These are phyloP conservation scores for Barbatosphaeria neglecta DNA, from an alignment of 495 filamentous ascomycete genomes.

Conservation along the genomic window DNA sequence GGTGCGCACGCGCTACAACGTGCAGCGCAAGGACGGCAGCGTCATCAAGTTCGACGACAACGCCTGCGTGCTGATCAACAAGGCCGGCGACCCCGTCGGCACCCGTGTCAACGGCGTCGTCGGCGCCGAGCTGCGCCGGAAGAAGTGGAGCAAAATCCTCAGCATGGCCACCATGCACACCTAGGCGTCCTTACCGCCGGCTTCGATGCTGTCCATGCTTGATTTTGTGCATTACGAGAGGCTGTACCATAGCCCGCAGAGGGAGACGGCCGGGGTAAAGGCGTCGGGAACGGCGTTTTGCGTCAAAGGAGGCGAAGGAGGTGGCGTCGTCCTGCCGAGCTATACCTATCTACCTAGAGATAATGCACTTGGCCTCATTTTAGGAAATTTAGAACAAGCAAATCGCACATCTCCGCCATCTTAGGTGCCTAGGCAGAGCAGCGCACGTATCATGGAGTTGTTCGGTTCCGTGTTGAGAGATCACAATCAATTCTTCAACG, in stretches of 20 bases:
- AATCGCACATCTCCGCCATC: too few species aligned
- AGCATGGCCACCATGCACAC: constrained; percentile 90
- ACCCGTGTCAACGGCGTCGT: constrained; percentile 85
- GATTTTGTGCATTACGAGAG: not conserved
- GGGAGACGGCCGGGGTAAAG: not conserved
- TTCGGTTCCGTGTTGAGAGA: too few species aligned
- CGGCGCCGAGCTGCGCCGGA: constrained; percentile 72
- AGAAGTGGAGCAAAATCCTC: constrained; percentile 95
- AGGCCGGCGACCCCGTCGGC: constrained; percentile 90
- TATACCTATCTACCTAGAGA: too few species aligned
- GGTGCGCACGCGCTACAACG: constrained; percentile 79
- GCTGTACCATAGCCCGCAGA: too few species aligned
- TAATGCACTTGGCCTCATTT: too few species aligned
- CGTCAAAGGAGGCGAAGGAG: too few species aligned
- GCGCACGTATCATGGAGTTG: too few species aligned
- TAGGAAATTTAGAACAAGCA: too few species aligned
- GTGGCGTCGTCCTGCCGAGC: too few species aligned
- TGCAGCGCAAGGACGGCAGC: constrained; percentile 76
- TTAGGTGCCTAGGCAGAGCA: too few species aligned
- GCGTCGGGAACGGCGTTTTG: not conserved
- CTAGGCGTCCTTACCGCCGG: constrained; percentile 30
- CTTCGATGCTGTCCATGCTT: not conserved
- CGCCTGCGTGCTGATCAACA: constrained; percentile 94
- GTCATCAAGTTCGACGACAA: constrained; percentile 94
- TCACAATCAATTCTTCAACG: too few species aligned